Conservation (phyloP, 148 eudicot genomes). For the Diospyros kaki region DNA sequence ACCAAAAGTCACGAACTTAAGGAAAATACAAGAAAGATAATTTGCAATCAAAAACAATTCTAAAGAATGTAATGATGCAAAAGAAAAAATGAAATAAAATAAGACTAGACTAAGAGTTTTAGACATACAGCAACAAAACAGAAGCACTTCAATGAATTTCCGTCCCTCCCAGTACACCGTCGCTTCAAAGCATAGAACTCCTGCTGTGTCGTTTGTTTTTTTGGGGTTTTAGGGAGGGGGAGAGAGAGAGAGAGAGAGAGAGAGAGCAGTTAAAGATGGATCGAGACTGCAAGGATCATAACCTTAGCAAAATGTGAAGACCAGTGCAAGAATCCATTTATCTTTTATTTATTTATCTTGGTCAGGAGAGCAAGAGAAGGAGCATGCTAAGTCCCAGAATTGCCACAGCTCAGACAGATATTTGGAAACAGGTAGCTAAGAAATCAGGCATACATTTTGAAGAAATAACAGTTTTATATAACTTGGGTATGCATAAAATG, state of each 20-base stretch:
- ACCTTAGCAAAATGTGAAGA: not conserved
- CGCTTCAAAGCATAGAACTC: slow-evolving; percentile 78
- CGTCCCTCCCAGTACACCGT: slow-evolving; percentile 59
- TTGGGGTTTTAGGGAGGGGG: not conserved
- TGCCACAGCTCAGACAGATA: not conserved
- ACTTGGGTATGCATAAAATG: not conserved
- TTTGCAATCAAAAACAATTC: slow-evolving; percentile 1
- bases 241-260: not conserved
- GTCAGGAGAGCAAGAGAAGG: not conserved
- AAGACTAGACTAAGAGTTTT: slow-evolving; percentile 4
- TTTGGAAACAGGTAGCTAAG: not conserved
- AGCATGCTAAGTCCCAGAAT: not conserved
- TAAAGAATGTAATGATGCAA: not conserved
- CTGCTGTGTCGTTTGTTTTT: slow-evolving; percentile 23
- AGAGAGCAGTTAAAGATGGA: not conserved
- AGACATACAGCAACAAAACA: slow-evolving; percentile 72
- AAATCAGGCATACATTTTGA: not conserved
- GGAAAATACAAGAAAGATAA: not conserved
- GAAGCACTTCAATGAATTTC: slow-evolving; percentile 61
- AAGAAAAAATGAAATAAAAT: not conserved
- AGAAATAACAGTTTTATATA: not conserved
- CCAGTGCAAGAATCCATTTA: not conserved
- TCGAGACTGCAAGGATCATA: not conserved
- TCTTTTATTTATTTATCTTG: not conserved
- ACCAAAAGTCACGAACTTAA: not conserved